phyloP scores from a whole-genome alignment of 1,284 basidiomycete species.

The Anthracocystis panici-leucophaei region DNA sequence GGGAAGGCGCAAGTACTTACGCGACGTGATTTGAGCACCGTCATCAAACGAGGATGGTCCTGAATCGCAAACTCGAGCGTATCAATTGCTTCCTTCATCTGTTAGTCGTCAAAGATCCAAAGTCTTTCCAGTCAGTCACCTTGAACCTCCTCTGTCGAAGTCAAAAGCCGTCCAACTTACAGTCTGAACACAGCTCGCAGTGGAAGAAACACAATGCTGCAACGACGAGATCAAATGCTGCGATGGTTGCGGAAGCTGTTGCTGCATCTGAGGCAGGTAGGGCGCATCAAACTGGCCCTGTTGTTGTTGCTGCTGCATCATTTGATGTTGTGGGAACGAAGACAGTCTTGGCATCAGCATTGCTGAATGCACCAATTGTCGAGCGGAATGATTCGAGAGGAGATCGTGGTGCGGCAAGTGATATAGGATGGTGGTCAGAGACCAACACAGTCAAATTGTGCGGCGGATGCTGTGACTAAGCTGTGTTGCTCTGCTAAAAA shows the following conservation, averaged over 20 bases:
- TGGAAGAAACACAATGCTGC: constrained; percentile 38
- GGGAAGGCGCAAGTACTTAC: constrained; percentile 13
- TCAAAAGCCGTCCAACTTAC: constrained; percentile 9
- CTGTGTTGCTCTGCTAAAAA: constrained; percentile 4
- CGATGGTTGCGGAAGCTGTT: constrained; percentile 39
- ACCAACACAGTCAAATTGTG: neutral
- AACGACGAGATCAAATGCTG: constrained; percentile 38
- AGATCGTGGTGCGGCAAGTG: neutral
- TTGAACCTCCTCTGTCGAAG: neutral
- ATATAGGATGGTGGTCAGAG: neutral
- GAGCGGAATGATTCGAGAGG: neutral
- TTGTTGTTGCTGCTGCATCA: constrained; percentile 16
- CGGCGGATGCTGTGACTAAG: neutral
- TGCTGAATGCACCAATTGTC: neutral
- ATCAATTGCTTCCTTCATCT: constrained; percentile 47
- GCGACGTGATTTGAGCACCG: constrained; percentile 42
- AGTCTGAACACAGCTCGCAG: constrained; percentile 35
- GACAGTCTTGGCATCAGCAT: constrained; percentile 43
- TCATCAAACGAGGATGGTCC: constrained; percentile 49
- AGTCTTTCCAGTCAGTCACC: neutral
- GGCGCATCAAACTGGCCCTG: constrained; percentile 20
- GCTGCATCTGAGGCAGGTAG: constrained; percentile 24
- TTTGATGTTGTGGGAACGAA: constrained; percentile 27
- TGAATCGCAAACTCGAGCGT: constrained; percentile 42
- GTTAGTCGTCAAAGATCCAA: neutral